Percentiles rank a stretch among this genome's conserved stretches.
These are phyloP conservation scores for Nemophila menziesii DNA, from an alignment of 257 asterid species.

Conservation along the genomic window DNA sequence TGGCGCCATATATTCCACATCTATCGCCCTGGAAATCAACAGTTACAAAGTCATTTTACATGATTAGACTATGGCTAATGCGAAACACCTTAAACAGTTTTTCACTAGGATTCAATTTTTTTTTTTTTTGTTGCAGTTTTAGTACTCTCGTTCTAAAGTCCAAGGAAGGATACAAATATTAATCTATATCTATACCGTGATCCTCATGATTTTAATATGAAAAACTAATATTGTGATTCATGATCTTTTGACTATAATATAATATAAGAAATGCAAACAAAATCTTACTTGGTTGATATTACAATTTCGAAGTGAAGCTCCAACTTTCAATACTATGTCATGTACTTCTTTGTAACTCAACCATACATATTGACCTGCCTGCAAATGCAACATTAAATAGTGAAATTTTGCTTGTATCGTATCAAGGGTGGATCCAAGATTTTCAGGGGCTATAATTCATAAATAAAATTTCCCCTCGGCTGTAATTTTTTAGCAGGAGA, in stretches of 20 bases:
- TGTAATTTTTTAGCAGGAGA: too few relatives aligned
- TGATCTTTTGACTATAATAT: too few relatives aligned
- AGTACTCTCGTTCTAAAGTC: too few relatives aligned
- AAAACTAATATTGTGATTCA: too few relatives aligned
- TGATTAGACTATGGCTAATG: background rate
- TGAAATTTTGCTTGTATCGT: background rate
- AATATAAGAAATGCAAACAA: background rate
- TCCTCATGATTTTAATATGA: too few relatives aligned
- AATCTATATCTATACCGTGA: too few relatives aligned
- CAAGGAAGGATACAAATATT: too few relatives aligned
- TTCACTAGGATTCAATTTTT: background rate
- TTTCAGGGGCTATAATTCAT: too few relatives aligned
- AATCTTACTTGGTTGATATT: slow-evolving; percentile 42
- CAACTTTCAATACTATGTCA: slow-evolving; percentile 43
- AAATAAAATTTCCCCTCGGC: too few relatives aligned
- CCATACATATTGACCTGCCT: slow-evolving; percentile 68
- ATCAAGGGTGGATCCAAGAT: background rate
- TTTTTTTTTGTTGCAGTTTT: too few relatives aligned
- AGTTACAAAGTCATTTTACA: background rate
- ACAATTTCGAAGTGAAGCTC: slow-evolving; percentile 47
- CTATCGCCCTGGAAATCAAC: slow-evolving; percentile 37
- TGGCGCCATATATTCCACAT: slow-evolving; percentile 80
- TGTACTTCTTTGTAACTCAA: slow-evolving; percentile 51
- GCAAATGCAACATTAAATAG: slow-evolving; percentile 7
- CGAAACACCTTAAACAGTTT: background rate